Evolutionary conservation across 108 stramenopile species (phyloP), one percentile per base, ranked within the genome.

Genomic region (Schizochytrium sp.): DNA sequence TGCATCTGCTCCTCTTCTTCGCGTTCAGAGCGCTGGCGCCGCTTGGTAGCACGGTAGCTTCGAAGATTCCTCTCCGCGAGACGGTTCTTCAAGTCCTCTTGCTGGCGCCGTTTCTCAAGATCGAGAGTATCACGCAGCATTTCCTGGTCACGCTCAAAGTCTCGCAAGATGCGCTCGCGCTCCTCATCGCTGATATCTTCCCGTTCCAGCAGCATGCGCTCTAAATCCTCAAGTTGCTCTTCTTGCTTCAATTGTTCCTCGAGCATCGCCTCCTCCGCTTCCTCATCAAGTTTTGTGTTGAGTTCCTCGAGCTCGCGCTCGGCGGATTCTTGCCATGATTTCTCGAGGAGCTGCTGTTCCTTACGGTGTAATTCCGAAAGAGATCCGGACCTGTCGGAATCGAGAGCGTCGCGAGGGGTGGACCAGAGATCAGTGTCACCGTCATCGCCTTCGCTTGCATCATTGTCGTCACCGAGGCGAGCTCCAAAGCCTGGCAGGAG

Each of bases 1-100:
- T 58, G 5, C 10, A 58, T 18, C 10, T 16, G 21, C 19, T 34
- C 58, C n/a, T 59, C 87, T 16, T 16, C 58, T 18, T n/a, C 34
- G 58, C 59, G 58, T 16, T 14, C 23, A 19, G 14, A 28, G 5
- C 87, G 58, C 57, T 58, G 87, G 58, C 87, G 87, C 19, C 87
- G 58, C 28, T 34, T 44, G 18, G 28, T 16, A 21, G 58, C 87
- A 14, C 58, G 76, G 48, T 47, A 47, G 28, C 51, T 83, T 43
- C 76, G 76, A 34, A 83, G 76, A 23, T 83, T 83, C 6, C 76
- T 12, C 76, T 83, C 48, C 4, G 51, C 76, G 19, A 83, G 25
- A 14, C 76, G 6, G 51, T 83, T 83, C 76, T 83, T 83, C 18
- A 83, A 23, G 28, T 83, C 76, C 76, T 83, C 76, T 34, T 83